Evolutionary conservation across 257 asterid species (phyloP).

Genomic region (Jacaranda copaia): DNA sequence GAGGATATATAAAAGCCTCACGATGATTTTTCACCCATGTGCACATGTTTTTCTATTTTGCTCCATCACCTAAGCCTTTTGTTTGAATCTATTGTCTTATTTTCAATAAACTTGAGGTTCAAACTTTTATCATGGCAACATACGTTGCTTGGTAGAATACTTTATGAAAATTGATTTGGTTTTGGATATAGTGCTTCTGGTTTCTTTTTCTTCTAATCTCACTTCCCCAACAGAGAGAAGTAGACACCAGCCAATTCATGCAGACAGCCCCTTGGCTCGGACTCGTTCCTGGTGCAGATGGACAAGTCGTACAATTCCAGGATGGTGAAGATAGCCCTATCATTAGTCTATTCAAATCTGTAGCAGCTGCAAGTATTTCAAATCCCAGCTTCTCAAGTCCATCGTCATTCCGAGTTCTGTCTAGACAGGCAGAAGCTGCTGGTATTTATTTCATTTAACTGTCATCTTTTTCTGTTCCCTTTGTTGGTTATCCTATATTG

Average conservation of each 20-base stretch:
- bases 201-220: slow-evolving; percentile 30
- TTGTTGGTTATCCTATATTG: background rate
- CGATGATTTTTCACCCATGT: no score
- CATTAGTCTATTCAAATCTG: slow-evolving; percentile 80
- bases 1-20: no score
- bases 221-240: slow-evolving; percentile 72
- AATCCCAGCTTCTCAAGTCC: slow-evolving; percentile 71
- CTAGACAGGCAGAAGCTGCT: slow-evolving; percentile 99
- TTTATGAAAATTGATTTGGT: background rate
- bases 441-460: slow-evolving; percentile 53
- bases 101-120: background rate
- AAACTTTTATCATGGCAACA: background rate
- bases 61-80: no score
- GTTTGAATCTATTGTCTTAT: no score
- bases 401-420: slow-evolving; percentile 71
- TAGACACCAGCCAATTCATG: slow-evolving; percentile 95
- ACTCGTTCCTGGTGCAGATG: slow-evolving; percentile 87
- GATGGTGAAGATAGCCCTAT: slow-evolving; percentile 89
- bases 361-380: slow-evolving; percentile 69
- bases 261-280: slow-evolving; percentile 99
- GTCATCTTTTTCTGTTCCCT: background rate
- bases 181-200: background rate
- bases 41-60: no score
- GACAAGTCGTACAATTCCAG: slow-evolving; percentile 79
- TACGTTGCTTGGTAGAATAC: background rate